These are phyloP conservation scores for Flaveria brownii DNA, from an alignment of 129 eudicot species.

Conservation along the genomic window DNA sequence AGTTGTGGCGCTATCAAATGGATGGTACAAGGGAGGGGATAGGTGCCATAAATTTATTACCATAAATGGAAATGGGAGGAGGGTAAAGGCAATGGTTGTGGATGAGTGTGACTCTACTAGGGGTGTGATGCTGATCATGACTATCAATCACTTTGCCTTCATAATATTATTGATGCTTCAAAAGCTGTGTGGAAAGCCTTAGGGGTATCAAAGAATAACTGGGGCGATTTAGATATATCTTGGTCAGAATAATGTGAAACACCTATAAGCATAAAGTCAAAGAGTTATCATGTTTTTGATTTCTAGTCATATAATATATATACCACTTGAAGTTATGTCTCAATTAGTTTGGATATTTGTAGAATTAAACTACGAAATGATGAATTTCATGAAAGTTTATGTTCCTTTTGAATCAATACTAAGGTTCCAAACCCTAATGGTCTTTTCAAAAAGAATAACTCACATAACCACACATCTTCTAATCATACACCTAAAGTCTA, in stretches of 20 bases:
- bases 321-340: background rate
- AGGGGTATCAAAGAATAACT: conserved; percentile 35
- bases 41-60: conserved; percentile 33
- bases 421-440: no score
- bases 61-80: conserved; percentile 40
- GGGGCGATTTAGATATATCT: conserved; percentile 42
- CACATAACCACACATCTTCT: no score
- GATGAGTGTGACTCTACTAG: conserved; percentile 38
- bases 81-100: conserved; percentile 41
- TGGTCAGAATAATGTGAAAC: conserved; percentile 33
- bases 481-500: no score
- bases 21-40: conserved; percentile 49
- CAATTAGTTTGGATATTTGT: background rate
- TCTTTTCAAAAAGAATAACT: no score
- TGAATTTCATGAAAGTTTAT: background rate
- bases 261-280: background rate
- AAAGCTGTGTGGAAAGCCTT: conserved; percentile 47
- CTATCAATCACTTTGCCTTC: conserved; percentile 39
- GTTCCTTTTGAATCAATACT: no score
- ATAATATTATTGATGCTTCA: conserved; percentile 43
- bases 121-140: conserved; percentile 35
- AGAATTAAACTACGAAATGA: background rate
- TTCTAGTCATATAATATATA: background rate
- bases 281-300: background rate
- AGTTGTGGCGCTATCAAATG: conserved; percentile 48